Evolutionary conservation across 805 yeast genomes (phyloP), one percentile per base, ranked within the genome.

Genomic region (Nakazawaea ambrosiae): DNA sequence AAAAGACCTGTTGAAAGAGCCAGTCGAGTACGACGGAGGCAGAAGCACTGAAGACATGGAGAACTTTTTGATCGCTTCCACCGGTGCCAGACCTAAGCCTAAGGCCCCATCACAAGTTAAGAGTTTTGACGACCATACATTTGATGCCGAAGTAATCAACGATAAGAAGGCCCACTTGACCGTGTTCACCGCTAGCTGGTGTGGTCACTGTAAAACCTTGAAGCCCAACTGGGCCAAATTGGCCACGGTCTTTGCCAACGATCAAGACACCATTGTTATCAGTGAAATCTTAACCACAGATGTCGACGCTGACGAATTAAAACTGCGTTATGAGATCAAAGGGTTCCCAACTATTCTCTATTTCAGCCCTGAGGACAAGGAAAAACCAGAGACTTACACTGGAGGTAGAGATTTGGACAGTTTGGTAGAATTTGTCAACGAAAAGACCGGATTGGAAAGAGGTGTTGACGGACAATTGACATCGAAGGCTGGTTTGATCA

Each of bases 181-280:
- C 17, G 66, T 73, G 2, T 72, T 81, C 48, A 71, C 83, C 4
- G 75, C 81, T 12, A 61, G 68, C 27, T 72, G 81, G 79, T 77
- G 85, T 51, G 68, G 63, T 16, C 68, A 72, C 50, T 78, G 85
- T 58, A 64, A 70, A 53, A 55, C 59, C 15, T 57, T 78, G 46
- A 61, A 65, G 40, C 81, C 82, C 2, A 56, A 54, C 8, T 73
- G 75, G 62, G 69, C 64, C 31, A 44, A 57, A 34, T 56, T 78
- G 36, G 79, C 83, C 4, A 51, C 57, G n/a, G 57, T 68, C 3
- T 69, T 70, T 32, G 67, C 58, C 31, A 47, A 46, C 16, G 68
- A 73, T 41, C 46, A 58, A 15, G 63, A 57, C 20, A 55, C 53
- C 26, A 45, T 73, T 23, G 42, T 64, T 20, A 64, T 70, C 44